These are phyloP conservation scores for Macrolepiota fuliginosa DNA, from an alignment of 768 basidiomycete genomes.

Conservation along the genomic window DNA sequence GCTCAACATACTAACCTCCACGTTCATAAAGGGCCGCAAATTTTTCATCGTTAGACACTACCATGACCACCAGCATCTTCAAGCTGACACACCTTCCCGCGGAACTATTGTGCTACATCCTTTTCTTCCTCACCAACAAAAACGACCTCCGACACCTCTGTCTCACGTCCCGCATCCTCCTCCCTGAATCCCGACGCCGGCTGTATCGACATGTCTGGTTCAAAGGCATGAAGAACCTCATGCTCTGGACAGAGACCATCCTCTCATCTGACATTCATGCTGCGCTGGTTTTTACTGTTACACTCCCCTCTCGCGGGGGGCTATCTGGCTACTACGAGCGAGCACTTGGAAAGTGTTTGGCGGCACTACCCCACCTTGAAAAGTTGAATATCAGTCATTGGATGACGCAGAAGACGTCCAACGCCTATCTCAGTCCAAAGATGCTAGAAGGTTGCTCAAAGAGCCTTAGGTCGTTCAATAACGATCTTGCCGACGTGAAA, in stretches of 20 bases:
- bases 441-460: background rate
- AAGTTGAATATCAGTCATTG: background rate
- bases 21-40: background rate
- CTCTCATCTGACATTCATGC: background rate
- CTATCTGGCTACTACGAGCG: background rate
- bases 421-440: background rate
- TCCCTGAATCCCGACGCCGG: background rate
- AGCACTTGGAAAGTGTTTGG: background rate
- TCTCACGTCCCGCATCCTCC: background rate
- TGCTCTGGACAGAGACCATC: background rate
- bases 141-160: conserved; percentile 5
- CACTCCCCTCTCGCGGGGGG: background rate
- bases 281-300: background rate
- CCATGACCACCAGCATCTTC: background rate
- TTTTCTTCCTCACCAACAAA: background rate
- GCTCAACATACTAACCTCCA: background rate
- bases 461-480: background rate
- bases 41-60: background rate
- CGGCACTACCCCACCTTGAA: background rate
- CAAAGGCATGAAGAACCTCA: background rate
- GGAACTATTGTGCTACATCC: background rate
- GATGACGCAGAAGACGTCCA: background rate
- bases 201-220: background rate
- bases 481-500: background rate
- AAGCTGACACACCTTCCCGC: background rate